Evolutionary conservation across 768 basidiomycete genomes (phyloP).

Genomic region (Termitomyces sp.): DNA sequence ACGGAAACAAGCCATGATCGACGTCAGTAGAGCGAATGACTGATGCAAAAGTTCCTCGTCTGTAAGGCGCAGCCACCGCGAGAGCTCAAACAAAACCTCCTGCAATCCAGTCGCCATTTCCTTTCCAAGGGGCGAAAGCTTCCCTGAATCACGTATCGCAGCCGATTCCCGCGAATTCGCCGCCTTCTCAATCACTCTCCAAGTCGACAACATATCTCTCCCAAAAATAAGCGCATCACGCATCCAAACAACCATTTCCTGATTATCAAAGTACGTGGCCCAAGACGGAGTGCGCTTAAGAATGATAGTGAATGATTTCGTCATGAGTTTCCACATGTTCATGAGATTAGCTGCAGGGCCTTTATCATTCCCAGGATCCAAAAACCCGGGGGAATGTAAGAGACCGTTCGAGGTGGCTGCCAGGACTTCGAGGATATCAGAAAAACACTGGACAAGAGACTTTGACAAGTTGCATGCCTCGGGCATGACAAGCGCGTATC

Average conservation of each 20-base stretch:
- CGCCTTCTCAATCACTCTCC: conserved; percentile 74
- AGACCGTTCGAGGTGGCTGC: conserved; percentile 72
- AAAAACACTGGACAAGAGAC: conserved; percentile 86
- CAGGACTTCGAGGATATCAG: conserved; percentile 87
- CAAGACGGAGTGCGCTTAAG: conserved; percentile 82
- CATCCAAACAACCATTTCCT: conserved; percentile 96
- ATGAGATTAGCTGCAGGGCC: conserved; percentile 53
- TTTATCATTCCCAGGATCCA: conserved; percentile 36
- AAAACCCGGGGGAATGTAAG: conserved; percentile 50
- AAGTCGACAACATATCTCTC: conserved; percentile 76
- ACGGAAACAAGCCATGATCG: conserved; percentile 73
- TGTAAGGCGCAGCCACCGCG: conserved; percentile 88
- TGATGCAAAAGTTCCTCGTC: conserved; percentile 90
- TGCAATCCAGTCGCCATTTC: conserved; percentile 62
- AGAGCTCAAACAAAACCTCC: conserved; percentile 55
- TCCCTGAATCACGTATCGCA: conserved; percentile 28
- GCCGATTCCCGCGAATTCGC: conserved; percentile 32
- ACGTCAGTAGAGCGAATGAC: conserved; percentile 77
- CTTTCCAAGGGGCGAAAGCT: conserved; percentile 56
- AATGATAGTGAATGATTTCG: conserved; percentile 71
- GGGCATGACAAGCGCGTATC: conserved; percentile 56
- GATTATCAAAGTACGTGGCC: conserved; percentile 74
- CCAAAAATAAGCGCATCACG: conserved; percentile 95
- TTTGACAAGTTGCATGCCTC: conserved; percentile 91
- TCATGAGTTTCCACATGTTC: conserved; percentile 81